Percentiles rank a stretch among this genome's conserved stretches.
phyloP scores from a whole-genome alignment of 345 rosid species.

The Populus euphratica region DNA sequence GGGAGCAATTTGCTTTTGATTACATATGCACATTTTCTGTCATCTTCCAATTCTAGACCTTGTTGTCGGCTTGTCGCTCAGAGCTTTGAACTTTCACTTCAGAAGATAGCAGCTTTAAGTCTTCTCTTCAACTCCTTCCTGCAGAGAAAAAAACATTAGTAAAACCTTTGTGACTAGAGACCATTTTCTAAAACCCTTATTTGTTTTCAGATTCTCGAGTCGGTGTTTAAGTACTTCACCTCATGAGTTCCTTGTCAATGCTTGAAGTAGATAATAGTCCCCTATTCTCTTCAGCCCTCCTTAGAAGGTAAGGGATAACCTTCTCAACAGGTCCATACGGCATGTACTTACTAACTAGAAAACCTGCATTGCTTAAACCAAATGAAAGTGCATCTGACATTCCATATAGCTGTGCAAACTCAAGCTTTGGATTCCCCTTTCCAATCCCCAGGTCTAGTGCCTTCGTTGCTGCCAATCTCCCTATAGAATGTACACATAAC shows the following conservation, averaged over 20 bases:
- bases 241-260: conserved; percentile 65
- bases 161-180: too few relatives aligned
- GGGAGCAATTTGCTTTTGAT: neutral
- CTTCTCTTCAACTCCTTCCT: conserved; percentile 76
- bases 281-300: conserved; percentile 92
- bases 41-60: neutral
- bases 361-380: conserved; percentile 78
- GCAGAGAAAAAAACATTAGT: conserved; percentile 14
- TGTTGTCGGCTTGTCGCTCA: neutral
- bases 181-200: neutral
- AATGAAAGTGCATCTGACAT: conserved; percentile 80
- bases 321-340: conserved; percentile 71
- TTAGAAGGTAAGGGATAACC: conserved; percentile 73
- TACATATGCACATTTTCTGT: neutral
- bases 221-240: conserved; percentile 27
- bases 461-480: conserved; percentile 54
- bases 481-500: conserved; percentile 22
- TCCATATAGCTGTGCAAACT: conserved; percentile 86
- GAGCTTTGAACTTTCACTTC: conserved; percentile 2
- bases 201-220: neutral
- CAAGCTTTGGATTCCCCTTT: conserved; percentile 47
- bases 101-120: conserved; percentile 37
- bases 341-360: conserved; percentile 83
- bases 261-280: conserved; percentile 64
- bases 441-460: conserved; percentile 65